Percentiles rank a stretch among this genome's conserved stretches.
Conservation (phyloP, 1,139 yeast genomes). For the Suhomyces chickasaworum region DNA sequence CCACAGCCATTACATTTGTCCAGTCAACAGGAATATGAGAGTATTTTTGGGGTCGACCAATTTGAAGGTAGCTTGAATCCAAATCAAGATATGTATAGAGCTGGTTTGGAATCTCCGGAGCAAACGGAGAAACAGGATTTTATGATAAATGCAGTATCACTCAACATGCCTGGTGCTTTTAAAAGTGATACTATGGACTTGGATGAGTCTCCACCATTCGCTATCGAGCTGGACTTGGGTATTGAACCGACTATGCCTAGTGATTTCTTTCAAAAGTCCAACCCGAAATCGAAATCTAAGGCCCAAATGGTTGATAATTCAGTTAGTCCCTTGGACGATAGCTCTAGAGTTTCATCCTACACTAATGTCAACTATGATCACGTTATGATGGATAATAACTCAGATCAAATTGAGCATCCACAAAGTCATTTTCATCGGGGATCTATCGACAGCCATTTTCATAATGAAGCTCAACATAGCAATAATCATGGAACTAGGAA, state of each 20-base stretch:
- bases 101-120: constrained; percentile 8
- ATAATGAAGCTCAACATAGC: constrained; percentile 11
- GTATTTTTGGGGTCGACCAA: constrained; percentile 12
- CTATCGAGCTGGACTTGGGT: constrained; percentile 37
- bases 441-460: constrained; percentile 18
- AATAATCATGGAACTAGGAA: constrained; percentile 10
- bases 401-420: neutral
- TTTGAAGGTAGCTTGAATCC: constrained; percentile 9
- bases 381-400: constrained; percentile 2
- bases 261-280: constrained; percentile 1
- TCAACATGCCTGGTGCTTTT: constrained; percentile 39
- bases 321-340: constrained; percentile 15
- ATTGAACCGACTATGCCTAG: constrained; percentile 6
- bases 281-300: constrained; percentile 1
- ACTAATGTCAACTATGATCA: constrained; percentile 12
- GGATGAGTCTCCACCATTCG: constrained; percentile 44
- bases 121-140: constrained; percentile 8
- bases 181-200: constrained; percentile 37
- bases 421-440: constrained; percentile 10
- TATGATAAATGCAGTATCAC: constrained; percentile 15
- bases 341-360: constrained; percentile 16
- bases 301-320: constrained; percentile 9
- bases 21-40: constrained; percentile 11
- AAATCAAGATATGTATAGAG: constrained; percentile 8
- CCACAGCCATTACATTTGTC: constrained; percentile 10